A percentile compares a stretch with the other conserved stretches of the same genome.
Evolutionary conservation across 208 protist genomes (phyloP).

Genomic region (Wallacemonas sp.): DNA sequence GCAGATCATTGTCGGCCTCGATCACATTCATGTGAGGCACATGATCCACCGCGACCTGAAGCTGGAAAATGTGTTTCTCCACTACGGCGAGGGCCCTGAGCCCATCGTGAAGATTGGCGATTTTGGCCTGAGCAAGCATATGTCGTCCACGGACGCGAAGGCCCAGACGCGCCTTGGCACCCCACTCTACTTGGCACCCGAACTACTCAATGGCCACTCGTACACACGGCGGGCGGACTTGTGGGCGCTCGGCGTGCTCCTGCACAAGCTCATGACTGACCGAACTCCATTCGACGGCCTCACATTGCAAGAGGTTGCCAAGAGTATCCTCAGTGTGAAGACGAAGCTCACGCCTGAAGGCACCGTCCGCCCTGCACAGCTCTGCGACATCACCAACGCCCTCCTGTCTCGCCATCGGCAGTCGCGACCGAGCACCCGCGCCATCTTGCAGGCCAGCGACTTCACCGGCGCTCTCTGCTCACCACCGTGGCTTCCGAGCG

Average conservation of each 20-base stretch:
- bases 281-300: conserved; percentile 38
- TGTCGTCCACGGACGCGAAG: conserved; percentile 34
- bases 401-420: conserved; percentile 64
- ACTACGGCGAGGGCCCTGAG: conserved; percentile 16
- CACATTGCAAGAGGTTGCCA: conserved; percentile 30
- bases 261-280: conserved; percentile 72
- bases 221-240: conserved; percentile 78
- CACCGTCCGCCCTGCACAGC: background rate
- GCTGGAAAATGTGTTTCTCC: conserved; percentile 61
- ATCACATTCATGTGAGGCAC: conserved; percentile 72
- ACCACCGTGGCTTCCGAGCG: conserved; percentile 37
- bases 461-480: conserved; percentile 36
- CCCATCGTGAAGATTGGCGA: conserved; percentile 73
- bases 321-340: conserved; percentile 1
- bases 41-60: conserved; percentile 70
- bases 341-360: background rate
- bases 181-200: conserved; percentile 62
- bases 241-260: conserved; percentile 74
- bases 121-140: conserved; percentile 55
- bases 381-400: conserved; percentile 64
- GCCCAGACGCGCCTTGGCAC: conserved; percentile 55
- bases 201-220: conserved; percentile 45
- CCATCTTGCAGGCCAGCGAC: conserved; percentile 40
- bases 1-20: conserved; percentile 70
- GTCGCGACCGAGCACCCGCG: conserved; percentile 43